Evolutionary conservation across 2,329 filamentous ascomycete genomes (phyloP).

Genomic region (Pseudogymnoascus sp.): DNA sequence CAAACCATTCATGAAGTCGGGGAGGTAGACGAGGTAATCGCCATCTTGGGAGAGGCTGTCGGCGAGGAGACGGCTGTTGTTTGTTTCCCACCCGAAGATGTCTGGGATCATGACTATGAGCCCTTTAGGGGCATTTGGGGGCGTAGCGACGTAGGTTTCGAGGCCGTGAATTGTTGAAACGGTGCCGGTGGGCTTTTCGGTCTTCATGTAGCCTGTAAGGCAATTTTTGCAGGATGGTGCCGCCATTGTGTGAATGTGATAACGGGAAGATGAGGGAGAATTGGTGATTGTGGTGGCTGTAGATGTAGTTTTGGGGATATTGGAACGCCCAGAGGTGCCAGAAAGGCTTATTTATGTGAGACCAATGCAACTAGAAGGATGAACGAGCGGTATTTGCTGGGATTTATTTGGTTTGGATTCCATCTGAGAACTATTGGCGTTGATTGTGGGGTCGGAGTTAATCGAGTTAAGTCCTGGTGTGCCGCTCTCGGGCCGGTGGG

Average conservation of each 20-base stretch:
- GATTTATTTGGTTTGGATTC: background rate
- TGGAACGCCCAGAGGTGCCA: background rate
- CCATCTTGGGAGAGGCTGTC: constrained; percentile 37
- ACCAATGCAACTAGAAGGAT: background rate
- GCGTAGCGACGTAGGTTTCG: constrained; percentile 32
- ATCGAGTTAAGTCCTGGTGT: background rate
- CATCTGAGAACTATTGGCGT: background rate
- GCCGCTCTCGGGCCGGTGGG: background rate
- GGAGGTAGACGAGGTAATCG: constrained; percentile 35
- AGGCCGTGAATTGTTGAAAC: constrained; percentile 34
- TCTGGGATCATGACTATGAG: constrained; percentile 39
- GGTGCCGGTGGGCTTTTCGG: constrained; percentile 29
- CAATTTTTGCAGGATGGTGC: constrained; percentile 15
- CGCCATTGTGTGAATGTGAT: constrained; percentile 20
- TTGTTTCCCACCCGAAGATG: constrained; percentile 38
- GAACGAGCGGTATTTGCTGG: background rate
- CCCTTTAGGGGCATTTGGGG: constrained; percentile 26
- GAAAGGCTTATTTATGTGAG: background rate
- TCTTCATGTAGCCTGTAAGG: constrained; percentile 30
- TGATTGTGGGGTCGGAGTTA: background rate
- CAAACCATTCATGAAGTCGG: constrained; percentile 38
- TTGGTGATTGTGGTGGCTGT: constrained; percentile 1
- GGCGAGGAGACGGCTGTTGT: constrained; percentile 37
- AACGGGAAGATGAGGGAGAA: background rate
- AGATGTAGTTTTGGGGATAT: constrained; percentile 7